phyloP scores from a whole-genome alignment of 768 basidiomycete genomes.

The Mycena floridula region DNA sequence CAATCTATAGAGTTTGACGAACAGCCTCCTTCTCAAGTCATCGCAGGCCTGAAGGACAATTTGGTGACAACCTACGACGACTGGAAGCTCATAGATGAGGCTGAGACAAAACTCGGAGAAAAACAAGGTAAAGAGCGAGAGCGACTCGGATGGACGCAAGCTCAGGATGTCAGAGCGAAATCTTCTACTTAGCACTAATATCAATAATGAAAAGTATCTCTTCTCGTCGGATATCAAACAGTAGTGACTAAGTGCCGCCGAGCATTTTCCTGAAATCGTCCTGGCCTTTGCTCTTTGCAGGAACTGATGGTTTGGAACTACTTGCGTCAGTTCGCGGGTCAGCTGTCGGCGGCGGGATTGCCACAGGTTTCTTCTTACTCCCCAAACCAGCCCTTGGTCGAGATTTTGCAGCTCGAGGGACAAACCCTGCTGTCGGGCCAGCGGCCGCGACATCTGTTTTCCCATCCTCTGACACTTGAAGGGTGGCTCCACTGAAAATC shows the following conservation, averaged over 20 bases:
- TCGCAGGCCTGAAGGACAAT: background rate
- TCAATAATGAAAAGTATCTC: too few relatives aligned
- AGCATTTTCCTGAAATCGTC: constrained; percentile 88
- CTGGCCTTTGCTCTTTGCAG: constrained; percentile 49
- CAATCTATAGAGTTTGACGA: background rate
- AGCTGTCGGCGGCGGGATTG: constrained; percentile 8
- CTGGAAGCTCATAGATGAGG: background rate
- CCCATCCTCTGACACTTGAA: constrained; percentile 56
- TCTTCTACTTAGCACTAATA: too few relatives aligned
- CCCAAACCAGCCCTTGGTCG: constrained; percentile 72
- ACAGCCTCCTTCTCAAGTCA: background rate
- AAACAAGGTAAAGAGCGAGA: background rate
- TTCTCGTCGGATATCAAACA: background rate
- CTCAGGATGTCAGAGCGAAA: too few relatives aligned
- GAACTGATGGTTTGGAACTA: background rate
- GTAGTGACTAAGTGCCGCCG: constrained; percentile 11
- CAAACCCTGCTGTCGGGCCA: constrained; percentile 59
- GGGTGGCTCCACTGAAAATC: constrained; percentile 52
- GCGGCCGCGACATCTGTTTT: constrained; percentile 26
- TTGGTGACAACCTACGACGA: background rate
- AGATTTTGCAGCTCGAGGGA: constrained; percentile 59
- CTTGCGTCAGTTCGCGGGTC: too few relatives aligned
- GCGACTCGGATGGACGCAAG: background rate
- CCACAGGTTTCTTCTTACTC: constrained; percentile 37
- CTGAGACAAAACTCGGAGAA: background rate